Evolutionary conservation across 176 grass and related monocot genomes (phyloP), one percentile per base, ranked within the genome.

Genomic region (Paspalum vaginatum): DNA sequence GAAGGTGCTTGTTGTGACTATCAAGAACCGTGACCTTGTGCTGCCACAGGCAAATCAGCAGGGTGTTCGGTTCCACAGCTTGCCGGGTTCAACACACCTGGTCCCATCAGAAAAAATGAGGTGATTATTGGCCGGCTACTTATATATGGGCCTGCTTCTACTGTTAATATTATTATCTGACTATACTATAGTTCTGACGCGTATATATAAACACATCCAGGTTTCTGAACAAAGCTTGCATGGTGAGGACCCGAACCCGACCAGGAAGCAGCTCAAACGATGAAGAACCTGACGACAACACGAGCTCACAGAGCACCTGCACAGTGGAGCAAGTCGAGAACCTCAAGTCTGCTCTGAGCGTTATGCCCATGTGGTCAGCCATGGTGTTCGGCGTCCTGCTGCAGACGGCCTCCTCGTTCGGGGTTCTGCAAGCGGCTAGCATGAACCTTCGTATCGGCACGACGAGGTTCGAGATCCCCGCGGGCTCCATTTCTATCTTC

Each of bases 351-450:
- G n/a, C 69, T 5, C 61, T 86, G 20, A 76, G 79, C 16, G 88
- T 90, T 2, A 21, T 90, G 17, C 88, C 88, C 0, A 79, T 90
- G 43, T 90, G 88, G 83, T 90, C 88, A 17, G 64, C 88, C 7
- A 64, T 69, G 24, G 46, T 90, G 9, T 63, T 90, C 45, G 4
- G 59, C 4, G 81, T 72, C 61, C 21, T 90, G 26, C n/a, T 83
- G 44, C 75, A 79, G 4, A 74, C n/a, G n/a, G n/a, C 18, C 79
- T 85, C 81, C 5, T 68, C 52, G 5, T 90, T 90, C 25, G 60
- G 79, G 53, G 79, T 83, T 10, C 74, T 90, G 26, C 88, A 90
- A 20, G 88, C 88, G 0, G 4, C 27, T 9, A 70, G 75, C 11
- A 86, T 90, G 88, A 74, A 86, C 74, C 79, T 74, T 4, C 79